Percentiles rank a stretch among this genome's conserved stretches.
phyloP scores from a whole-genome alignment of 345 rosid species.

The Stellera chamaejasme region DNA sequence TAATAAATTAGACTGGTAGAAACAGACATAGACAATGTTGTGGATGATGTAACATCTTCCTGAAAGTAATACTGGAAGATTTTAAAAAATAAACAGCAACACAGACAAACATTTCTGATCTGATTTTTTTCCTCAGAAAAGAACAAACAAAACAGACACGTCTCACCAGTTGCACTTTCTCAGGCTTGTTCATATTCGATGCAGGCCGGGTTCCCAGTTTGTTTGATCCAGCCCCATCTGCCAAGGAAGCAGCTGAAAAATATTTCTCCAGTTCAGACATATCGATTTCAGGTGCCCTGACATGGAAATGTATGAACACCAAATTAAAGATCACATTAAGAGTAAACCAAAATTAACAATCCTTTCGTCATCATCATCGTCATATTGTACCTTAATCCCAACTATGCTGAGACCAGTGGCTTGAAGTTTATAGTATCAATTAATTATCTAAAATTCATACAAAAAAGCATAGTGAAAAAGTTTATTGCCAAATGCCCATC shows the following conservation, averaged over 20 bases:
- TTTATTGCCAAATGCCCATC: too few species aligned
- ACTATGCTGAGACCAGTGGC: too few species aligned
- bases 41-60: too few species aligned
- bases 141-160: constrained; percentile 6
- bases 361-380: too few species aligned
- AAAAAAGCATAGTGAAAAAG: too few species aligned
- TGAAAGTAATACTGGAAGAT: too few species aligned
- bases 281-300: constrained; percentile 98
- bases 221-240: constrained; percentile 45
- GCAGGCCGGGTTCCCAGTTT: constrained; percentile 76
- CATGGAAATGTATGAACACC: constrained; percentile 16
- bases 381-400: too few species aligned
- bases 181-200: constrained; percentile 75
- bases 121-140: constrained; percentile 7
- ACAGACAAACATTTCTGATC: constrained; percentile 1
- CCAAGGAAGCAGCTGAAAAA: constrained; percentile 68
- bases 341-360: too few species aligned
- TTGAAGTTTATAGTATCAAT: too few species aligned
- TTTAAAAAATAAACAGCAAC: constrained; percentile 2
- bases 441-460: too few species aligned
- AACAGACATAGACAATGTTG: too few species aligned
- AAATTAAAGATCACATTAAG: background rate
- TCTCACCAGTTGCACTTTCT: constrained; percentile 89
- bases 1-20: too few species aligned
- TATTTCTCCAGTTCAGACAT: constrained; percentile 92